phyloP scores from a whole-genome alignment of 2,329 filamentous ascomycete genomes.

The Cordyceps cateniannulata region DNA sequence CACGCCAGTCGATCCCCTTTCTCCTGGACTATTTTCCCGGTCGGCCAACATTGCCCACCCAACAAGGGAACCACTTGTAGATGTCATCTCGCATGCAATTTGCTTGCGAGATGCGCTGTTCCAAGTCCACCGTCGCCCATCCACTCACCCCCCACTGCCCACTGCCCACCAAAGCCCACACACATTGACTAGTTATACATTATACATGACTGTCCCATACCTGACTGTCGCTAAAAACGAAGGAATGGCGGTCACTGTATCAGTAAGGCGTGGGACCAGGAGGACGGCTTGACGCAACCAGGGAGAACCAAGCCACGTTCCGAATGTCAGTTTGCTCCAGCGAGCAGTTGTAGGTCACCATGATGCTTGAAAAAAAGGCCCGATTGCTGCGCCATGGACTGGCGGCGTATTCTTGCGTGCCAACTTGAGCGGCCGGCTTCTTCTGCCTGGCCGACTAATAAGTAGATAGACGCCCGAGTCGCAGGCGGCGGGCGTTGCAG shows the following conservation, averaged over 20 bases:
- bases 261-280: background rate
- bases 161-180: too few species aligned
- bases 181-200: too few species aligned
- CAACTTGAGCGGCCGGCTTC: too few species aligned
- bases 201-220: background rate
- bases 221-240: background rate
- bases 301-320: background rate
- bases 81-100: background rate
- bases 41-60: background rate
- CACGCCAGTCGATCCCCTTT: background rate
- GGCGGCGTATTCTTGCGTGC: background rate
- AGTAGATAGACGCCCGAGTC: constrained; percentile 2
- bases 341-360: too few species aligned
- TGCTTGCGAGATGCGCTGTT: background rate
- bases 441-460: background rate
- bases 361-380: too few species aligned
- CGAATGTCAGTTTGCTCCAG: too few species aligned
- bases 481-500: background rate
- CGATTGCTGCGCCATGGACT: background rate
- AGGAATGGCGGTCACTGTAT: background rate
- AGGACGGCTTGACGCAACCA: too few species aligned
- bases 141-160: too few species aligned
- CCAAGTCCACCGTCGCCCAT: background rate
- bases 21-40: background rate
- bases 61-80: background rate